A percentile compares a stretch with the other conserved stretches of the same genome.
Evolutionary conservation across 2,329 filamentous ascomycete genomes (phyloP).

Genomic region (Neonectria punicea): DNA sequence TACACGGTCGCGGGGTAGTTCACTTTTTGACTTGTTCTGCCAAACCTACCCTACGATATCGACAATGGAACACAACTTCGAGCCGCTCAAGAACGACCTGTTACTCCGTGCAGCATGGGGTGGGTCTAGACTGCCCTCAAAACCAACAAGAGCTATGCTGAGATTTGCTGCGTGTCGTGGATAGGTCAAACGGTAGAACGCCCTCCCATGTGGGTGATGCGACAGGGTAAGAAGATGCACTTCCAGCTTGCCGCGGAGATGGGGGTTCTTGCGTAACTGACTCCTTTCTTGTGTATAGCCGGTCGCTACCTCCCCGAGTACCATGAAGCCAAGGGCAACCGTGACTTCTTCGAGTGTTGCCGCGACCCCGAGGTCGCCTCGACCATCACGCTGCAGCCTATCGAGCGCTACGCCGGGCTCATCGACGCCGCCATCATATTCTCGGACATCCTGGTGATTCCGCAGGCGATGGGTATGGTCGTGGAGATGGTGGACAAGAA

Average conservation of each 20-base stretch:
- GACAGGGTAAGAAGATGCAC: constrained; percentile 76
- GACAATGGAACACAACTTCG: constrained; percentile 77
- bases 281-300: constrained; percentile 62
- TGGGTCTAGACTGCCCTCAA: constrained; percentile 52
- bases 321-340: constrained; percentile 88
- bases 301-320: constrained; percentile 98
- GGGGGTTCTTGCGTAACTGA: constrained; percentile 1
- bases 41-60: constrained; percentile 8
- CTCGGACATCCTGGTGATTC: constrained; percentile 97
- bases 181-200: constrained; percentile 89
- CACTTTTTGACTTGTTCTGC: constrained; percentile 17
- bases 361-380: constrained; percentile 92
- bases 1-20: constrained; percentile 10
- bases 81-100: constrained; percentile 91
- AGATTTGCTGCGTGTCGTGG: constrained; percentile 30
- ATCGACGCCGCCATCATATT: constrained; percentile 99
- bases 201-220: constrained; percentile 98
- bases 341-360: constrained; percentile 98
- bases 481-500: constrained; percentile 99
- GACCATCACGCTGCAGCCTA: constrained; percentile 91
- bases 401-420: constrained; percentile 89
- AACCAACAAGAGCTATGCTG: constrained; percentile 31
- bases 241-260: not conserved
- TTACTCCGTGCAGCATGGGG: constrained; percentile 90
- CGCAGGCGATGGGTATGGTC: constrained; percentile 97